Conservation (phyloP, 2,329 filamentous ascomycete species). For the Alternaria longipes region DNA sequence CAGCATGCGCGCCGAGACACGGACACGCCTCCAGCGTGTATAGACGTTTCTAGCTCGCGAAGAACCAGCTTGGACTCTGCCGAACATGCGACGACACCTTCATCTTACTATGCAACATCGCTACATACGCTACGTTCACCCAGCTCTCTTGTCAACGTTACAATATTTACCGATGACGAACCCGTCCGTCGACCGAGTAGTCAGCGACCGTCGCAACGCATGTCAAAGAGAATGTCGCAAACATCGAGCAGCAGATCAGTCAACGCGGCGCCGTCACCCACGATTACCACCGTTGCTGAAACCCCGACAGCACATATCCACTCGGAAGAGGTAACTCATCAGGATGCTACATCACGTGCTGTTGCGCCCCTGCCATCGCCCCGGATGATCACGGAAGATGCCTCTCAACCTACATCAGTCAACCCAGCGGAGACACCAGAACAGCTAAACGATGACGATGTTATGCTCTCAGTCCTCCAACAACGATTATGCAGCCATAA, state of each 20-base stretch:
- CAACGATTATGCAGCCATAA: conserved; percentile 8
- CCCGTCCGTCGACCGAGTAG: conserved; percentile 9
- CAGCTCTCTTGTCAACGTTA: conserved; percentile 1
- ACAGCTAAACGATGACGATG: conserved; percentile 5
- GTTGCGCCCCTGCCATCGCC: background rate
- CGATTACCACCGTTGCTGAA: background rate
- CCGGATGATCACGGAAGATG: background rate
- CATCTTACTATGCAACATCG: background rate
- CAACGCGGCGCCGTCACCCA: background rate
- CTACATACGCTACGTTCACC: background rate
- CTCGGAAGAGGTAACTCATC: too few relatives aligned
- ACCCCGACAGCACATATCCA: background rate
- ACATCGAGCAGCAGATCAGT: background rate
- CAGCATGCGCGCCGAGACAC: background rate
- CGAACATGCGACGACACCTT: background rate
- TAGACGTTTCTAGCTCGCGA: background rate
- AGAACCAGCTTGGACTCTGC: background rate
- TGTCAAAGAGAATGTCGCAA: background rate
- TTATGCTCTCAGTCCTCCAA: conserved; percentile 11
- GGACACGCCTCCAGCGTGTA: too few relatives aligned
- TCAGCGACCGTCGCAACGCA: conserved; percentile 12
- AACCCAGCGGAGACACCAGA: background rate
- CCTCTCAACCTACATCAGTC: background rate
- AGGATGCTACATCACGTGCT: background rate
- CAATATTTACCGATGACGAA: background rate